Conservation (phyloP, 306 rosid genomes). For the Morella rubra region DNA sequence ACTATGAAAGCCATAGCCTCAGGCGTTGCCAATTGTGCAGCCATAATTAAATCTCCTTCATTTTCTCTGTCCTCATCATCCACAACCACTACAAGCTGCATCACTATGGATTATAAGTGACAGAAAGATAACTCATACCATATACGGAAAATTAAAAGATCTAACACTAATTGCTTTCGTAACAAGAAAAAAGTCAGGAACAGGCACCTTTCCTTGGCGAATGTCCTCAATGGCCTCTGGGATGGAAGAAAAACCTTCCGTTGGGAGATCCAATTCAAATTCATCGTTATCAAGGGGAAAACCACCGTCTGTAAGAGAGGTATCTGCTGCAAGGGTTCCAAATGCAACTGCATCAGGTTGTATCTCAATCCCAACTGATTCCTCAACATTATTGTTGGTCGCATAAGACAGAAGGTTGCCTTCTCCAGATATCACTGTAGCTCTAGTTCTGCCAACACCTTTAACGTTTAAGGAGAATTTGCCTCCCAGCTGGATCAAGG, state of each 20-base stretch:
- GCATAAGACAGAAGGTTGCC: conserved; percentile 53
- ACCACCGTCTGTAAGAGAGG: conserved; percentile 28
- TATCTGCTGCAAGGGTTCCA: conserved; percentile 37
- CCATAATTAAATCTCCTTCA: conserved; percentile 94
- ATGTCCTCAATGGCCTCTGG: conserved; percentile 84
- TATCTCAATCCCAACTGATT: conserved; percentile 34
- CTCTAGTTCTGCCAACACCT: conserved; percentile 40
- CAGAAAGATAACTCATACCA: neutral
- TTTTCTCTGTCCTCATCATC: conserved; percentile 93
- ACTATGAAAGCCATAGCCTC: conserved; percentile 97
- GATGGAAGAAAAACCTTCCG: conserved; percentile 73
- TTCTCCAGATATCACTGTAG: conserved; percentile 50
- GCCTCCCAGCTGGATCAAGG: conserved; percentile 38
- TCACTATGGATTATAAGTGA: conserved; percentile 18
- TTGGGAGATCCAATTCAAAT: conserved; percentile 65
- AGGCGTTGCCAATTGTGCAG: conserved; percentile 77
- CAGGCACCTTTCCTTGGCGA: conserved; percentile 74
- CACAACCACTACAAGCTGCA: conserved; percentile 81
- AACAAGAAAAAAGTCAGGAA: conserved; percentile 17
- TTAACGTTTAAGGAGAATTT: conserved; percentile 35
- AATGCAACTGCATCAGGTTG: conserved; percentile 44
- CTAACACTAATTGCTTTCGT: neutral
- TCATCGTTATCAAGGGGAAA: conserved; percentile 49
- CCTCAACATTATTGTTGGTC: conserved; percentile 29
- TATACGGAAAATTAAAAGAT: neutral